Conservation (phyloP, 139 green algal genomes). For the Klebsormidium nitens region DNA sequence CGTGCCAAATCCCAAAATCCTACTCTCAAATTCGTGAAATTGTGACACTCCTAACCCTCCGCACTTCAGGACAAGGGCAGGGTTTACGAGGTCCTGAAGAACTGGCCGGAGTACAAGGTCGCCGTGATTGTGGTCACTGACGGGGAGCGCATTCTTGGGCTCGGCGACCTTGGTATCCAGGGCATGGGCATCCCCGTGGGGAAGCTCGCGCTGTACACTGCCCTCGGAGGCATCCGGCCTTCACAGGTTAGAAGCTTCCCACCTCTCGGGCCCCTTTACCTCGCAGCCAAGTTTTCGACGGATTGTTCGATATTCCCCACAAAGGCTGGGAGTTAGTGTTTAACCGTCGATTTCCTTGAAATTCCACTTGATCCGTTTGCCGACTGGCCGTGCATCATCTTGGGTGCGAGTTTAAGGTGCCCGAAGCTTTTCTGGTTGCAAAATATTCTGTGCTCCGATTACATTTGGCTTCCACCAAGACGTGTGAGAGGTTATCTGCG, state of each 20-base stretch:
- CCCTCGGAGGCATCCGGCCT: conserved; percentile 51
- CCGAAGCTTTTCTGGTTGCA: too few relatives aligned
- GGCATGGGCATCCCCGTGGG: conserved; percentile 80
- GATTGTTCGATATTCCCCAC: neutral
- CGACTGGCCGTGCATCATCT: too few relatives aligned
- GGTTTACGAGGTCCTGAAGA: conserved; percentile 55
- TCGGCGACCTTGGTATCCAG: conserved; percentile 76
- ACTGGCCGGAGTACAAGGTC: conserved; percentile 57
- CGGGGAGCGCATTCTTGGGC: conserved; percentile 66
- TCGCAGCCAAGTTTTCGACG: neutral
- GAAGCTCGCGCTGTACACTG: conserved; percentile 73
- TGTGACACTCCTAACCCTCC: too few relatives aligned
- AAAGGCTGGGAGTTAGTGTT: too few relatives aligned
- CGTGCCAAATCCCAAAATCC: too few relatives aligned
- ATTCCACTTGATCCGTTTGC: too few relatives aligned
- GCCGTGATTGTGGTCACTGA: conserved; percentile 73
- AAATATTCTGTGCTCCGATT: too few relatives aligned
- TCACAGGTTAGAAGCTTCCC: neutral
- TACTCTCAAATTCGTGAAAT: too few relatives aligned
- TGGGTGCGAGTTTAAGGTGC: too few relatives aligned
- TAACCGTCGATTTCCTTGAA: too few relatives aligned
- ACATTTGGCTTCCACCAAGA: too few relatives aligned
- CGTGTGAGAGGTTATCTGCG: too few relatives aligned
- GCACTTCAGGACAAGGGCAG: conserved; percentile 52
- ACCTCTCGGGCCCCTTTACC: neutral